Percentiles rank a stretch among this genome's conserved stretches.
phyloP scores from a whole-genome alignment of 148 eudicot species.

The Pouteria glomerata region DNA sequence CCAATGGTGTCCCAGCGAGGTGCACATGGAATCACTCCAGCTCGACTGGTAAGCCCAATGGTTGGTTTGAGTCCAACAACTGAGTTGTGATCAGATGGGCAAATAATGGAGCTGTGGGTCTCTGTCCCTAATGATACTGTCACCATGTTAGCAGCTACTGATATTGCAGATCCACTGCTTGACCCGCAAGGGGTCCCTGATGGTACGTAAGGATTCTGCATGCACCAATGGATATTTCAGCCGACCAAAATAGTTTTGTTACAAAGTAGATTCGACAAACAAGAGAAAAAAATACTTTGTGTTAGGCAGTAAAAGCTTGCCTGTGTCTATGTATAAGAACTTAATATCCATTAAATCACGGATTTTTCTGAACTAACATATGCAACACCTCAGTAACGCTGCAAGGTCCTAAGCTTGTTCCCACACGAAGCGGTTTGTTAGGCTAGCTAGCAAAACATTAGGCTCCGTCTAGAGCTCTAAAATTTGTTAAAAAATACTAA shows the following conservation, averaged over 20 bases:
- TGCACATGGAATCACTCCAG: conserved; percentile 35
- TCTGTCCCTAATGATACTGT: conserved; percentile 27
- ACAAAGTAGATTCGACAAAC: neutral
- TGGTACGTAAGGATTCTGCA: conserved; percentile 32
- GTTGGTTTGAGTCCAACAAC: conserved; percentile 52
- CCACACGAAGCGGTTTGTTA: no score
- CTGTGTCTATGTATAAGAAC: no score
- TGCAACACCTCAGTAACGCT: no score
- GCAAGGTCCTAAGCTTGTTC: no score
- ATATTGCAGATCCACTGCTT: conserved; percentile 33
- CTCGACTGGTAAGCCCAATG: conserved; percentile 47
- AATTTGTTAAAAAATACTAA: no score
- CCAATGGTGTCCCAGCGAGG: conserved; percentile 43
- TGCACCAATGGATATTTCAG: neutral
- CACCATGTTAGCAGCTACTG: conserved; percentile 31
- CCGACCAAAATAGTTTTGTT: neutral
- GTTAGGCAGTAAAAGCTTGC: neutral
- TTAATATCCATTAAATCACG: no score
- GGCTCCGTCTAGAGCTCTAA: no score
- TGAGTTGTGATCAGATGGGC: conserved; percentile 27
- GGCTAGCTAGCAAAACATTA: no score
- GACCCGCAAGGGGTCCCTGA: conserved; percentile 24
- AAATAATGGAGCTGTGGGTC: conserved; percentile 29
- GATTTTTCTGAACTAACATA: no score
- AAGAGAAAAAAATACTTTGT: neutral